Evolutionary conservation across 371 early-diverging fungal genomes (phyloP).

Genomic region (Lichtheimia ramosa): DNA sequence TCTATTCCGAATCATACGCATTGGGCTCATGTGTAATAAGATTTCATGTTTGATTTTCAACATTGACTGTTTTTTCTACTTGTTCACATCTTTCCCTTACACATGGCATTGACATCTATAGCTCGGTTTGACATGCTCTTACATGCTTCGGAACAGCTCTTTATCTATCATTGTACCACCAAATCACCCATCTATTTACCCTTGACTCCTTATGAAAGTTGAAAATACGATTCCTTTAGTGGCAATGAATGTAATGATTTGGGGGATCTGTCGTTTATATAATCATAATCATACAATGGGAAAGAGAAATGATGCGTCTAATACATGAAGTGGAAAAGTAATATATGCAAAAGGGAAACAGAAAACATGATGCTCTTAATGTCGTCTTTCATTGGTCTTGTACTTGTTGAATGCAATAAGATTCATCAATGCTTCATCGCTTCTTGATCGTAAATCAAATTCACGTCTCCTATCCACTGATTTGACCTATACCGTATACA

Average conservation of each 20-base stretch:
- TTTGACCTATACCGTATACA: slow-evolving; percentile 41
- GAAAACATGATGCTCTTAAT: slow-evolving; percentile 6
- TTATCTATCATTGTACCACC: too few species aligned
- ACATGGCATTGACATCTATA: too few species aligned
- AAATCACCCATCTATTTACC: too few species aligned
- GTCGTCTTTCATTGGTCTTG: slow-evolving; percentile 56
- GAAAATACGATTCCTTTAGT: too few species aligned
- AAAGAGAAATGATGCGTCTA: background rate
- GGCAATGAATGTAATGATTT: slow-evolving; percentile 1
- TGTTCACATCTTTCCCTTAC: too few species aligned
- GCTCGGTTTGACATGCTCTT: too few species aligned
- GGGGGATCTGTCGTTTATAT: slow-evolving; percentile 3
- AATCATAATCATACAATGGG: slow-evolving; percentile 4
- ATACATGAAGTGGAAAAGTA: slow-evolving; percentile 2
- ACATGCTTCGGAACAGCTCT: too few species aligned
- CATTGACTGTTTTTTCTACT: too few species aligned
- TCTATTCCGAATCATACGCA: too few species aligned
- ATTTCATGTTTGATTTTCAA: too few species aligned
- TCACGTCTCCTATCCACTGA: slow-evolving; percentile 74
- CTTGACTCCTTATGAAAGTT: too few species aligned
- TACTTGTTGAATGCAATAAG: slow-evolving; percentile 84
- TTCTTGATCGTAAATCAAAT: slow-evolving; percentile 70
- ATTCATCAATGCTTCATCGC: slow-evolving; percentile 82
- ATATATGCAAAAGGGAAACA: background rate
- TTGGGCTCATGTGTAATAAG: too few species aligned